A percentile compares a stretch with the other conserved stretches of the same genome.
phyloP scores from a whole-genome alignment of 306 rosid species.

The Dalbergia oliveri region DNA sequence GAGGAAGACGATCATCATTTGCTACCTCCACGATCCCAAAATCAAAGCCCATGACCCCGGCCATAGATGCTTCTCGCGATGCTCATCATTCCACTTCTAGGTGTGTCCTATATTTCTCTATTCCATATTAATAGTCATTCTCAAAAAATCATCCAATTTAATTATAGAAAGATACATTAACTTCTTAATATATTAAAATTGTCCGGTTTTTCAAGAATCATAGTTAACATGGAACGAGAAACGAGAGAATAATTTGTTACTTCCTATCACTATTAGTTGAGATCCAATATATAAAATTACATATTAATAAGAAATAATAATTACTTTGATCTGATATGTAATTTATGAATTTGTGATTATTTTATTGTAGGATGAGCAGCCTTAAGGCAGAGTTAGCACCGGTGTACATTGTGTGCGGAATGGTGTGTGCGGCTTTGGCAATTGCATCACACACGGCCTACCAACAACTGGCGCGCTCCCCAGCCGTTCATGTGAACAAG shows the following conservation, averaged over 20 bases:
- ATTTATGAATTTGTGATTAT: not conserved
- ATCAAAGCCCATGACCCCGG: conserved; percentile 35
- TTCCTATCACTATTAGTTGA: no score
- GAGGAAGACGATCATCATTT: conserved; percentile 46
- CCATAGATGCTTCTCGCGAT: not conserved
- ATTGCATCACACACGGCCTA: conserved; percentile 46
- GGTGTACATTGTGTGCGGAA: conserved; percentile 41
- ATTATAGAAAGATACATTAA: no score
- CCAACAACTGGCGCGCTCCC: conserved; percentile 52
- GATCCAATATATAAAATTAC: no score
- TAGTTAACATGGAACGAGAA: no score
- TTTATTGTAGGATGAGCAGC: conserved; percentile 22
- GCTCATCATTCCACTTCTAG: conserved; percentile 25
- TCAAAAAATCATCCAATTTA: no score
- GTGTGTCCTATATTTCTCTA: not conserved
- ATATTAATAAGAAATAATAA: no score
- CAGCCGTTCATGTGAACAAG: conserved; percentile 52
- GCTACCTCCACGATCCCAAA: conserved; percentile 45
- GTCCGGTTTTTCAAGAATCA: no score
- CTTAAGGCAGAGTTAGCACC: conserved; percentile 52
- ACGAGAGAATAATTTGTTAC: no score
- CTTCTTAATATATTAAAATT: no score
- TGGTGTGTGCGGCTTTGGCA: conserved; percentile 33
- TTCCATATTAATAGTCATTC: no score
- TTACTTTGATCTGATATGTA: not conserved